Base-by-base conservation (phyloP, 441 rosid species). In the Jatropha multifida region DNA sequence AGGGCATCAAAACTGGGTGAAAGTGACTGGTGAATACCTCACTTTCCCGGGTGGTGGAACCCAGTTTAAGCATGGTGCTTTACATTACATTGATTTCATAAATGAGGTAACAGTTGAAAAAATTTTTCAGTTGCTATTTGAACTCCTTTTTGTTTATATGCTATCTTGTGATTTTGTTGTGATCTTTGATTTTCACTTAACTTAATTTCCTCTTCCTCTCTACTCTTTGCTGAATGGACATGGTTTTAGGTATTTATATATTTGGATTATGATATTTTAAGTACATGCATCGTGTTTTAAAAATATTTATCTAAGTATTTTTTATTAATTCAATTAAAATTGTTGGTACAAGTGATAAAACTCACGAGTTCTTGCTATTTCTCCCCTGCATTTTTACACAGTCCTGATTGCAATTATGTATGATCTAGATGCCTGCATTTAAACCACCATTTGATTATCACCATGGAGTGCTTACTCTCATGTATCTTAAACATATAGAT, bases 41-140 rank as follows among this genome's bases (percentile, higher is more conserved):
- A 93, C 96, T 71, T 93, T 95, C 73, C 99, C 99, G 64, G 98
- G 99, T 74, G 97, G 99, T 66, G 99, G 99, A 82, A 95, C 99
- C 83, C 99, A 95, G 80, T 95, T 95, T 83, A 92, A 90, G 89
- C 86, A 89, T 48, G 99, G 99, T 74, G 98, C 99, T 84, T 92
- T 93, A 68, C 97, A 93, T 85, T 95, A 95, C 81, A 92, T 95
- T 52, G 98, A 95, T 86, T 95, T 95, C 79, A 88, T 95, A 71
- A 88, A 92, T 78, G 88, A 92, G 94, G 99, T 92, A 72, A 80
- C 64, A 52, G 46, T 69, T 65, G 6, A 7, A 20, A 10, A 72
- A 63, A 67, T 27, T 15, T 14, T 74, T 65, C 44, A 73, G 17
- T 64, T 51, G 68, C 76, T 27, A 67, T 73, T 46, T n/a, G 49